These are phyloP conservation scores for Camellia japonica DNA, from an alignment of 148 eudicot species.

Conservation along the genomic window DNA sequence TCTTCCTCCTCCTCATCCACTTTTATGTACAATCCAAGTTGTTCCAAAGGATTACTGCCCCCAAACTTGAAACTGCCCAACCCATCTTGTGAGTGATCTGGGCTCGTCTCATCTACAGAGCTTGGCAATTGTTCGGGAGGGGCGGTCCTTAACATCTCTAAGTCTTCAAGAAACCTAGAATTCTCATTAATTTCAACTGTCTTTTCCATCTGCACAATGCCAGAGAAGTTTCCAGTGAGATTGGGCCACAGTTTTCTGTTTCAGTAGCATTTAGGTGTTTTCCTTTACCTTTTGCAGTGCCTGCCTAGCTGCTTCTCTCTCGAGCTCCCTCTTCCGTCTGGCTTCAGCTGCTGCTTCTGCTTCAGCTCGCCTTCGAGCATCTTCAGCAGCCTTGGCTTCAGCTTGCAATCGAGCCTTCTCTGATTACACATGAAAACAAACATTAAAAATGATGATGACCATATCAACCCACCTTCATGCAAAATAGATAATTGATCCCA, in stretches of 20 bases:
- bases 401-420: conserved; percentile 77
- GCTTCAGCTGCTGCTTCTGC: conserved; percentile 70
- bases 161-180: conserved; percentile 55
- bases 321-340: conserved; percentile 55
- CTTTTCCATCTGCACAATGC: conserved; percentile 57
- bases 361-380: conserved; percentile 60
- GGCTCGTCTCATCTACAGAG: conserved; percentile 59
- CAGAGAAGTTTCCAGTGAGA: not conserved
- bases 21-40: conserved; percentile 75
- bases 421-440: conserved; percentile 27
- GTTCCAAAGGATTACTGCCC: conserved; percentile 65
- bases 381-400: conserved; percentile 84
- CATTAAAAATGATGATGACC: not conserved
- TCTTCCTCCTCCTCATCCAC: conserved; percentile 76
- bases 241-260: not conserved
- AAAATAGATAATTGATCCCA: not conserved
- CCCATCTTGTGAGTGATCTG: conserved; percentile 50
- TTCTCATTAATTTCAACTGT: conserved; percentile 75
- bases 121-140: conserved; percentile 45
- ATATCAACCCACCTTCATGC: not conserved
- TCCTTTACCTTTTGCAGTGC: conserved; percentile 55
- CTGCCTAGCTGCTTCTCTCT: conserved; percentile 78
- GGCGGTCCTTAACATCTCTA: conserved; percentile 55
- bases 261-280: not conserved
- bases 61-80: conserved; percentile 62